These are phyloP conservation scores for Mucor circinelloides DNA, from an alignment of 371 early-diverging fungal species.

Conservation along the genomic window DNA sequence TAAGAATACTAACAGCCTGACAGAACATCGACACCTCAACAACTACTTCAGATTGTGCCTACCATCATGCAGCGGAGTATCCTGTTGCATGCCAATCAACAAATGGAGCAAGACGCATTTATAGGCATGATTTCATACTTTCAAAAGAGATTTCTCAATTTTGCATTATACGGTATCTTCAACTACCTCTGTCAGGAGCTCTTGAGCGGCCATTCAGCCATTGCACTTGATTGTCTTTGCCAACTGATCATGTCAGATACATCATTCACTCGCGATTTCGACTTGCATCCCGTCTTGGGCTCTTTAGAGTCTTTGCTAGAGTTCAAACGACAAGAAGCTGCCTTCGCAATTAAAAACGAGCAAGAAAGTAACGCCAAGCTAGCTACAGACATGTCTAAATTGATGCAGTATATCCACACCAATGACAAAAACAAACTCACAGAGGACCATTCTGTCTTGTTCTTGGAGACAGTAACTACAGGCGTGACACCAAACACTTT, in stretches of 20 bases:
- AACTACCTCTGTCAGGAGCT: constrained; percentile 35
- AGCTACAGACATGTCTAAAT: constrained; percentile 9
- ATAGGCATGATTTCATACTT: constrained; percentile 36
- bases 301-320: constrained; percentile 17
- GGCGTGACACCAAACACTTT: constrained; percentile 36
- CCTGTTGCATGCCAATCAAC: constrained; percentile 21
- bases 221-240: constrained; percentile 28
- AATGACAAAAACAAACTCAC: constrained; percentile 24
- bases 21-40: constrained; percentile 34
- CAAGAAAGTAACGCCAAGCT: not conserved
- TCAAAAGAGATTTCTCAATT: constrained; percentile 37
- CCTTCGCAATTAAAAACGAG: constrained; percentile 5
- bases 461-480: constrained; percentile 35
- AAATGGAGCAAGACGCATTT: constrained; percentile 26
- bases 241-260: constrained; percentile 14
- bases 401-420: constrained; percentile 12
- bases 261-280: constrained; percentile 4
- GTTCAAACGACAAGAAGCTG: constrained; percentile 15
- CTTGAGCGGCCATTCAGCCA: constrained; percentile 12
- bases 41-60: constrained; percentile 31
- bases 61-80: constrained; percentile 37
- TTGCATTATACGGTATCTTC: constrained; percentile 27
- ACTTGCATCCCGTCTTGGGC: constrained; percentile 13
- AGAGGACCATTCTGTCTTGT: not conserved
- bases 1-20: not conserved